Percentiles rank a stretch among this genome's conserved stretches.
Evolutionary conservation across 2,329 filamentous ascomycete genomes (phyloP).

Genomic region (Bipolaris bicolor): DNA sequence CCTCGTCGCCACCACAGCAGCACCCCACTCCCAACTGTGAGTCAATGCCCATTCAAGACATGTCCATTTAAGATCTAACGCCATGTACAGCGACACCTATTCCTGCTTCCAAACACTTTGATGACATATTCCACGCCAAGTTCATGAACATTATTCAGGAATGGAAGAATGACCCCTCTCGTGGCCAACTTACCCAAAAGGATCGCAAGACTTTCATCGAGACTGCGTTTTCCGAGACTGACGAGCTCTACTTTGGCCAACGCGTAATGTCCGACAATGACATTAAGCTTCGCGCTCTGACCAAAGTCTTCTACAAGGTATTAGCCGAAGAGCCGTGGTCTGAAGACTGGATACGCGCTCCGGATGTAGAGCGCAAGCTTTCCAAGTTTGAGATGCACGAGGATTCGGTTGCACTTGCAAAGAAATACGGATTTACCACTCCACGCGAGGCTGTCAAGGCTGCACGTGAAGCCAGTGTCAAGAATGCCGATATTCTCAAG

Average conservation of each 20-base stretch:
- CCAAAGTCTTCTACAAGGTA: slow-evolving; percentile 47
- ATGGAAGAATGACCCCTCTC: slow-evolving; percentile 40
- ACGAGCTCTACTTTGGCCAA: slow-evolving; percentile 37
- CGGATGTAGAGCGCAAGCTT: slow-evolving; percentile 47
- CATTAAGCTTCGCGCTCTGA: slow-evolving; percentile 45
- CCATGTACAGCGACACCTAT: slow-evolving; percentile 18
- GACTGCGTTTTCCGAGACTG: slow-evolving; percentile 38
- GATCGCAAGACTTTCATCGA: slow-evolving; percentile 46
- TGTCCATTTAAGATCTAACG: not conserved
- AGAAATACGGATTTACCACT: slow-evolving; percentile 34
- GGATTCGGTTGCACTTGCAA: slow-evolving; percentile 42
- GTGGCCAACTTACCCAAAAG: slow-evolving; percentile 36
- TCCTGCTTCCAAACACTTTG: slow-evolving; percentile 35
- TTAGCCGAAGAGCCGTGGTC: slow-evolving; percentile 49
- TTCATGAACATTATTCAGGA: slow-evolving; percentile 44
- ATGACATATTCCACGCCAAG: slow-evolving; percentile 45
- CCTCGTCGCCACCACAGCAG: slow-evolving; percentile 29
- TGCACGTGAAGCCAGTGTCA: slow-evolving; percentile 34
- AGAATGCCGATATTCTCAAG: slow-evolving; percentile 25
- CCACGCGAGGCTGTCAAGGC: slow-evolving; percentile 43
- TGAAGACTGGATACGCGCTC: slow-evolving; percentile 47
- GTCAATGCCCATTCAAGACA: not conserved
- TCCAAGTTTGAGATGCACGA: slow-evolving; percentile 48
- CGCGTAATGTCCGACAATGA: slow-evolving; percentile 40
- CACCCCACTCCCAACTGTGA: slow-evolving; percentile 23